Evolutionary conservation across 257 asterid genomes (phyloP), one percentile per base, ranked within the genome.

Genomic region (Mentha longifolia): DNA sequence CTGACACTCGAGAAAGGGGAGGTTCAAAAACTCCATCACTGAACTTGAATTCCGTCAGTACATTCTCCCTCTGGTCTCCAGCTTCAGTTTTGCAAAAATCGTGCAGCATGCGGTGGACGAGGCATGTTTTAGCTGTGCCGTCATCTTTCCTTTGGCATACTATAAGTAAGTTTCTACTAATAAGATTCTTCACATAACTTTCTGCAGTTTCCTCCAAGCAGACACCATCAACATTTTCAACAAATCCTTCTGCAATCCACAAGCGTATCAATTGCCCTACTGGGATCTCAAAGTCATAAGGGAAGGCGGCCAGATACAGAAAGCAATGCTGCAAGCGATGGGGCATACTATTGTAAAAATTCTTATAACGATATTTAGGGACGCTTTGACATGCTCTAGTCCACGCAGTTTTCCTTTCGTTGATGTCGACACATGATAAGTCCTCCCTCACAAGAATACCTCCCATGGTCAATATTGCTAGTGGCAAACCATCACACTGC

Each of bases 221-320:
- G 0, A 1, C 0, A 3, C 2, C 15, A 1, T 7, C 0, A 3
- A 2, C 0, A 0, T 1, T 0, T 1, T 19, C 2, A 20, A 55
- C 3, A 22, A 22, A 55, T 22, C 61, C 61, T 11, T 55, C 61
- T 0, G 61, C 37, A 55, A 22, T 55, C 61, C 61, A 55, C 35
- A 55, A 9, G 1, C 16, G n/a, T 4, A 20, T 22, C 61, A 55
- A 11, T 3, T 4, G 20, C 61, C 9, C 10, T 0, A 10, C 70
- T 1, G 70, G 42, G 3, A 64, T 64, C 57, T 45, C 42, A 25
- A 4, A 45, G 15, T 22, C 57, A 2, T 14, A 1, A 0, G 70
- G 70, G 3, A 64, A 64, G 9, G 46, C 14, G 22, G 56, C 70
- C 12, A 64, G 6, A 63, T 63, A 63, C 13, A 63, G 55, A 19